These are phyloP conservation scores for Claviceps maximensis DNA, from an alignment of 2,329 filamentous ascomycete species.

Conservation along the genomic window DNA sequence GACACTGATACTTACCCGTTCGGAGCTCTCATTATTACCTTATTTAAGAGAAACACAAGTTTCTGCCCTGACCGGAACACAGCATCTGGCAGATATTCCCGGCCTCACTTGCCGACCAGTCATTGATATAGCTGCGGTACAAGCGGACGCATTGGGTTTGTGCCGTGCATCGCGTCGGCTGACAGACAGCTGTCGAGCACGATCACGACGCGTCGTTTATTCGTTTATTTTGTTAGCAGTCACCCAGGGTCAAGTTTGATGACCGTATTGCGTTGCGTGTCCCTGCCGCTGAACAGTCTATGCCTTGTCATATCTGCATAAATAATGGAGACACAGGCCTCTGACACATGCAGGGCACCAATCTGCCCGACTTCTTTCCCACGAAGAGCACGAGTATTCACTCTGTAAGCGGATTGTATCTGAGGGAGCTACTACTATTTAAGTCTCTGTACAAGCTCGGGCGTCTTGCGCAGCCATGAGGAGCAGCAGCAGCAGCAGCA, in stretches of 20 bases:
- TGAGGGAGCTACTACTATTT: background rate
- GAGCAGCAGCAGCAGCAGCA: background rate
- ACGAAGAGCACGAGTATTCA: background rate
- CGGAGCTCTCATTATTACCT: background rate
- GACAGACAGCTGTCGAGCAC: background rate
- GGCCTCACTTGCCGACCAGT: background rate
- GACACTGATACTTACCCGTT: background rate
- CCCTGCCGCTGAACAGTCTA: background rate
- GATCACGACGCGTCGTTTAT: background rate
- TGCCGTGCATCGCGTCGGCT: background rate
- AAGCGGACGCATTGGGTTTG: background rate
- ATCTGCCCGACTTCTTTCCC: background rate
- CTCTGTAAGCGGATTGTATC: background rate
- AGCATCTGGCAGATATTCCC: background rate
- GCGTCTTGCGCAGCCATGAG: background rate
- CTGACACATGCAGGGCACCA: slow-evolving; percentile 2
- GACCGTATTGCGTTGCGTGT: background rate
- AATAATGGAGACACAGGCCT: background rate
- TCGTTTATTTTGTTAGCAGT: too few species aligned
- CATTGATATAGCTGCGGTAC: background rate
- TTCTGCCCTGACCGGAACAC: background rate
- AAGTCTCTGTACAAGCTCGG: background rate
- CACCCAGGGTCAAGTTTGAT: background rate
- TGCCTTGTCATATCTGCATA: background rate
- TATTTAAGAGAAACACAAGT: background rate